Evolutionary conservation across 108 stramenopile species (phyloP), one percentile per base, ranked within the genome.

Genomic region (Discostella pseudostelligera): DNA sequence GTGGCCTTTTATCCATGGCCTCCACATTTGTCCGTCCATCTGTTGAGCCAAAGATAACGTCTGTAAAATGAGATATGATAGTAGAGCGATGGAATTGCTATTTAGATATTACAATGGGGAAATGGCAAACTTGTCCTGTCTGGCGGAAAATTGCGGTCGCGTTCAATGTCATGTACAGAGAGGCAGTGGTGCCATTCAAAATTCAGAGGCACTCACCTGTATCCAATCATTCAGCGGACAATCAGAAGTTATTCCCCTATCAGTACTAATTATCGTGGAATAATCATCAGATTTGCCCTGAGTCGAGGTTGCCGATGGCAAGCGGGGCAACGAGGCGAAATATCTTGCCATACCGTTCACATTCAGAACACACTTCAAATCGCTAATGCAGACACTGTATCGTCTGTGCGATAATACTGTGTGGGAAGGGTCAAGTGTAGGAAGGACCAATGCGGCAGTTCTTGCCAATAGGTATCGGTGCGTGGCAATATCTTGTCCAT

Each of bases 21-120:
- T 63, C 87, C 92, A 94, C 42, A 72, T 51, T 44, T 95, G 92
- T 35, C 81, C 63, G 67, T 94, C 85, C 87, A 91, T 88, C 50
- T 80, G 67, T 72, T 95, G 96, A 37, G 83, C 88, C 14, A 93
- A 48, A 8, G 79, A 35, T 11, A 96, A 70, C 14, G 86, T 65
- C 44, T 83, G 67, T 88, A 65, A 88, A 85, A 93, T 47, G 87
- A 66, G 56, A 87, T 42, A 21, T 12, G 72, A 8, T 25, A 43
- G 4, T 43, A 44, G 22, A 53, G 13, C 97, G 8, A 68, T 99
- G 55, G 86, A 95, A 39, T 81, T 96, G 37, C 76, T 99, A 8
- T 83, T 81, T 56, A 67, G 87, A 32, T 98, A 97, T 75, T 98
- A 96, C 86, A 92, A 97, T 65, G 99, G 97, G 36, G 96, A 96